Evolutionary conservation across 331 rosid genomes (phyloP).

Genomic region (Saraca asoca): DNA sequence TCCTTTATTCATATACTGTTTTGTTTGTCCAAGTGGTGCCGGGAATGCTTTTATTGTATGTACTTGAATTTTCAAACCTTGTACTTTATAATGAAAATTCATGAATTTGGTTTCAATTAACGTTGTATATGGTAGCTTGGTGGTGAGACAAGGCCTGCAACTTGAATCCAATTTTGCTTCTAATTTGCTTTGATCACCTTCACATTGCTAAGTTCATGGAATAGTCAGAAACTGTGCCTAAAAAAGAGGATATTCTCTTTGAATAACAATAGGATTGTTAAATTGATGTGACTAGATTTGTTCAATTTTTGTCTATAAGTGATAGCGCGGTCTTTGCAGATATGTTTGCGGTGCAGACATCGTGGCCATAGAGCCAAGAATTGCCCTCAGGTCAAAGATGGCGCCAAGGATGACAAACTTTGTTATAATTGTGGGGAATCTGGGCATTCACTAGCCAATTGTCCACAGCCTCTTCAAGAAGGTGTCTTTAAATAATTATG

Average conservation of each 20-base stretch:
- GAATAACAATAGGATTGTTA: neutral
- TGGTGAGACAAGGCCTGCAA: neutral
- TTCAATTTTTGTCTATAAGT: neutral
- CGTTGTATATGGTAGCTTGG: neutral
- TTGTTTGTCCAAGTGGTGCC: neutral
- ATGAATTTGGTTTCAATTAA: neutral
- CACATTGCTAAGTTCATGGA: neutral
- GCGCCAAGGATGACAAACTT: constrained; percentile 42
- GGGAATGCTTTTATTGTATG: no score
- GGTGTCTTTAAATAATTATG: constrained; percentile 43
- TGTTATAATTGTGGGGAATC: constrained; percentile 89
- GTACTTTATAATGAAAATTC: neutral
- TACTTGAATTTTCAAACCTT: no score
- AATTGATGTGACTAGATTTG: neutral
- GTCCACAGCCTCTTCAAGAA: constrained; percentile 63
- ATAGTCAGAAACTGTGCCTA: neutral
- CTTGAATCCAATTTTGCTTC: neutral
- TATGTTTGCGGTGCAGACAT: constrained; percentile 82
- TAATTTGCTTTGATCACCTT: neutral
- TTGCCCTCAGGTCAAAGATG: constrained; percentile 63
- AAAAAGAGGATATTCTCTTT: neutral
- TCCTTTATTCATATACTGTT: neutral
- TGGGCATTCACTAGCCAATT: constrained; percentile 74
- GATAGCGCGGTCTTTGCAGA: constrained; percentile 46
- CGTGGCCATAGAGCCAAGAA: constrained; percentile 89